phyloP scores from a whole-genome alignment of 148 eudicot genomes.

The Diospyros kaki region DNA sequence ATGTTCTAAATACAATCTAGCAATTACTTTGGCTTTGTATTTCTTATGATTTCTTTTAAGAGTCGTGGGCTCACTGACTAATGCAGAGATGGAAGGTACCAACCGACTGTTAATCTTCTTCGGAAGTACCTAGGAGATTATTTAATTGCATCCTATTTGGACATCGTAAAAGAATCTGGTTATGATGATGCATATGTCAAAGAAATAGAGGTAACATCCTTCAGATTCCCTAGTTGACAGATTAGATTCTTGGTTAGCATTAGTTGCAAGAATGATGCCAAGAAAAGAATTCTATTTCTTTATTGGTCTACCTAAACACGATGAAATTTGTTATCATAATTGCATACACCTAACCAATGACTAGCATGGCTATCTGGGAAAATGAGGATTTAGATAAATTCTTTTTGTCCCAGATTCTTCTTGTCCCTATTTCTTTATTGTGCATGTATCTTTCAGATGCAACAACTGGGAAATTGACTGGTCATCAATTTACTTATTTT shows the following conservation, averaged over 20 bases:
- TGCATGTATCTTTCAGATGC: background rate
- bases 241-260: background rate
- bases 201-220: constrained; percentile 73
- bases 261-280: background rate
- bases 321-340: constrained; percentile 1
- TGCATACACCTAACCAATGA: background rate
- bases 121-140: constrained; percentile 93
- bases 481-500: background rate
- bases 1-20: background rate
- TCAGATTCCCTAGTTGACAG: constrained; percentile 5
- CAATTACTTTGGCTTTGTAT: background rate
- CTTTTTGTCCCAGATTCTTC: background rate
- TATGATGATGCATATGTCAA: constrained; percentile 63
- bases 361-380: too few relatives aligned
- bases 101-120: constrained; percentile 50
- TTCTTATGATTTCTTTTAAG: background rate
- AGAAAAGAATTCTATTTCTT: background rate
- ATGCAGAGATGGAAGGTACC: constrained; percentile 72
- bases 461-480: background rate
- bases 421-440: background rate
- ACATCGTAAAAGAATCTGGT: constrained; percentile 71
- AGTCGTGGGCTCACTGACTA: constrained; percentile 6
- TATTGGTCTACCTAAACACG: background rate
- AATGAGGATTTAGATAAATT: background rate
- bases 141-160: constrained; percentile 81